Evolutionary conservation across 345 rosid species (phyloP).

Genomic region (Microthlaspi erraticum): DNA sequence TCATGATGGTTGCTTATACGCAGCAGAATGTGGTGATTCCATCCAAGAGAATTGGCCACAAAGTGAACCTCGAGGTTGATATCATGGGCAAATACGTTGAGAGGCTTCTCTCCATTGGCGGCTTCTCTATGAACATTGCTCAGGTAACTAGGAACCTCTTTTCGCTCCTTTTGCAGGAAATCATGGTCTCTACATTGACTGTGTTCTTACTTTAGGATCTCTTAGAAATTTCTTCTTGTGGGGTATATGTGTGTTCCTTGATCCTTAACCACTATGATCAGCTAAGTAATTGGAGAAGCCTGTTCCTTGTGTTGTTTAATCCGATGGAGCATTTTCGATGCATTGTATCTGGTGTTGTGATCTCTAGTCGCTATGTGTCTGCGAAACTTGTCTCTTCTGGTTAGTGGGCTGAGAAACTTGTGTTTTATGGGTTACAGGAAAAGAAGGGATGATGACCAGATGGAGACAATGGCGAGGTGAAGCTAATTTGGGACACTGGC

Average conservation of each 20-base stretch:
- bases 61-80: slow-evolving; percentile 92
- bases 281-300: not conserved
- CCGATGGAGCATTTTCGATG: not conserved
- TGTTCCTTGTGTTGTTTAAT: slow-evolving; percentile 11
- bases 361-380: not conserved
- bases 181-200: not conserved
- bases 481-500: slow-evolving; percentile 5
- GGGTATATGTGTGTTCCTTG: not conserved
- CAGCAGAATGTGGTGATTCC: slow-evolving; percentile 81
- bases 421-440: slow-evolving; percentile 28
- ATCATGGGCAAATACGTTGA: slow-evolving; percentile 93
- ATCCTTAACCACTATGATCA: not conserved
- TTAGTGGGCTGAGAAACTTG: not conserved
- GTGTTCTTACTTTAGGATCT: not conserved
- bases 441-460: slow-evolving; percentile 21
- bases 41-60: slow-evolving; percentile 72
- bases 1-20: slow-evolving; percentile 85
- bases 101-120: slow-evolving; percentile 71
- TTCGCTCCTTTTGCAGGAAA: no score
- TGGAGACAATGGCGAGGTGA: slow-evolving; percentile 3
- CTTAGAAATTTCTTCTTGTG: slow-evolving; percentile 3
- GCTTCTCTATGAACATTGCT: slow-evolving; percentile 19
- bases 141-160: slow-evolving; percentile 28
- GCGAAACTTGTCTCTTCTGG: not conserved
- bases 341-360: slow-evolving; percentile 5